Evolutionary conservation across 2,329 filamentous ascomycete species (phyloP).

Genomic region (Acrodontium crateriforme): DNA sequence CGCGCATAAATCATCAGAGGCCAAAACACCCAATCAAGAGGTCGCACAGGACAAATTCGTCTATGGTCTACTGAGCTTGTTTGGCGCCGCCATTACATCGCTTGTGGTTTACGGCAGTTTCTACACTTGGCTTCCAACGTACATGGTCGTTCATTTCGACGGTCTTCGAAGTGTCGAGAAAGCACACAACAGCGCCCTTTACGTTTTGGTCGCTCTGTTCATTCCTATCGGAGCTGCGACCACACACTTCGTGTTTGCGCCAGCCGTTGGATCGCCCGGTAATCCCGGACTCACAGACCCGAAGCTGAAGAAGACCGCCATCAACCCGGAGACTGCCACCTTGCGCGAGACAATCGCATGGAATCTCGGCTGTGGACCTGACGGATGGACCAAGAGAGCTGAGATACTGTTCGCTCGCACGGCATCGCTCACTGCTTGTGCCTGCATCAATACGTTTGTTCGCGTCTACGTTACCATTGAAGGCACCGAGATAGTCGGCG

Average conservation of each 20-base stretch:
- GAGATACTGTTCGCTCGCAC: slow-evolving; percentile 44
- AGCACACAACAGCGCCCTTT: slow-evolving; percentile 48
- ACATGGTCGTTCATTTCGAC: slow-evolving; percentile 64
- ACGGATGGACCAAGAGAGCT: slow-evolving; percentile 57
- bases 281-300: slow-evolving; percentile 14
- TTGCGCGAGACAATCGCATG: slow-evolving; percentile 57
- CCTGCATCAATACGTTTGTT: slow-evolving; percentile 44
- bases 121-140: slow-evolving; percentile 54
- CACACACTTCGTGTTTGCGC: slow-evolving; percentile 64
- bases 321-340: slow-evolving; percentile 51
- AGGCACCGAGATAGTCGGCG: slow-evolving; percentile 57
- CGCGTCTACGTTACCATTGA: slow-evolving; percentile 53
- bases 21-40: slow-evolving; percentile 34
- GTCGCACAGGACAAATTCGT: slow-evolving; percentile 47
- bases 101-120: slow-evolving; percentile 60
- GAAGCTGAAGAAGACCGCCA: slow-evolving; percentile 34
- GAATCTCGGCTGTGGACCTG: slow-evolving; percentile 45
- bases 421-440: slow-evolving; percentile 30
- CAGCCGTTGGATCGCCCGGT: slow-evolving; percentile 37
- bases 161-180: slow-evolving; percentile 53
- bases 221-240: slow-evolving; percentile 59
- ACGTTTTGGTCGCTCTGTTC: slow-evolving; percentile 30
- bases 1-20: slow-evolving; percentile 39
- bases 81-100: slow-evolving; percentile 61
- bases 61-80: slow-evolving; percentile 49